Evolutionary conservation across 257 asterid species (phyloP).

Genomic region (Orobanche coerulescens): DNA sequence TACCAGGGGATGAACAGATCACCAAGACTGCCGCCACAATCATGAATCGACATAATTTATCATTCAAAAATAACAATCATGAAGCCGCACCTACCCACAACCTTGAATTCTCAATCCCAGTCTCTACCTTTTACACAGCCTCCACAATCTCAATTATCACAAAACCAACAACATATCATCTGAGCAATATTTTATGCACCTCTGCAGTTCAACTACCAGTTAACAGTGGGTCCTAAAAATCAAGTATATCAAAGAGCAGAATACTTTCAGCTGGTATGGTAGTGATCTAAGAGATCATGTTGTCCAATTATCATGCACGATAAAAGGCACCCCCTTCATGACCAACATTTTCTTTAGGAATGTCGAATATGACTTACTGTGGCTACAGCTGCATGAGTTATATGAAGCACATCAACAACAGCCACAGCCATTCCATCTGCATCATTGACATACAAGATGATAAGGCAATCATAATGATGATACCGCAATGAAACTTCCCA

Average conservation of each 20-base stretch:
- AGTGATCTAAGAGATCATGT: not conserved
- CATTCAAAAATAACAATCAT: not conserved
- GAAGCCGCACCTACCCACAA: not conserved
- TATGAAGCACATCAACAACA: conserved; percentile 86
- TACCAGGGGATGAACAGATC: not conserved
- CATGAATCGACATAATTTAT: not conserved
- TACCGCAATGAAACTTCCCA: conserved; percentile 2
- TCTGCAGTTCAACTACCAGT: not conserved
- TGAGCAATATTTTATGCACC: not conserved
- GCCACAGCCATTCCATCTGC: conserved; percentile 81
- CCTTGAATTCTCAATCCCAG: not conserved
- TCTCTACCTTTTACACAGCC: not conserved
- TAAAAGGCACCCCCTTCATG: not conserved
- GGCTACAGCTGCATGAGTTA: conserved; percentile 91
- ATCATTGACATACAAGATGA: conserved; percentile 21
- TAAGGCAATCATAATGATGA: conserved; percentile 1
- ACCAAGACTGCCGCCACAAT: too few species aligned
- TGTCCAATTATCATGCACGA: conserved; percentile 8
- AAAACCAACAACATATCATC: not conserved
- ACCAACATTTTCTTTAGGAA: not conserved
- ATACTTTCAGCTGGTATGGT: not conserved
- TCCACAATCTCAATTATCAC: not conserved
- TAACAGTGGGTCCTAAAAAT: conserved; percentile 2
- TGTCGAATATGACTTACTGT: conserved; percentile 49
- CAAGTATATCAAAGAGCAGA: not conserved